Percentiles rank a stretch among this genome's conserved stretches.
These are phyloP conservation scores for Eragrostis tef DNA, from an alignment of 202 grass and related monocot genomes.

Conservation along the genomic window DNA sequence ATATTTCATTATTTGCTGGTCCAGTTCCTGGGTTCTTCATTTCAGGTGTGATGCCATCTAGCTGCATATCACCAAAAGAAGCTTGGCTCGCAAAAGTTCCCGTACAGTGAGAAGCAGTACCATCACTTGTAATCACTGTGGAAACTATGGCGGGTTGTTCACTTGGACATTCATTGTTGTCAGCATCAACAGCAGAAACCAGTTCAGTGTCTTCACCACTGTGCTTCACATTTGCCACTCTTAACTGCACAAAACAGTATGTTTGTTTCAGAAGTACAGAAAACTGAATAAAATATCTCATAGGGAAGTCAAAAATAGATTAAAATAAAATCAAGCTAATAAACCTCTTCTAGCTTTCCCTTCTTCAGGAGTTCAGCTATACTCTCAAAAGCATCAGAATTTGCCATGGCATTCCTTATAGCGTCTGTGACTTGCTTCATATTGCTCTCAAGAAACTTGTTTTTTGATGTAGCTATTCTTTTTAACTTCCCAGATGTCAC, in stretches of 20 bases:
- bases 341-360: constrained; percentile 63
- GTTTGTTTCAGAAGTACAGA: constrained; percentile 20
- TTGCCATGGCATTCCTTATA: constrained; percentile 67
- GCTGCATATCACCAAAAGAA: constrained; percentile 40
- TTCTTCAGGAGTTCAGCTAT: constrained; percentile 71
- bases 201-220: constrained; percentile 41
- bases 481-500: constrained; percentile 67
- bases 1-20: constrained; percentile 37
- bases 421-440: constrained; percentile 55
- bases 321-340: constrained; percentile 32
- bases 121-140: constrained; percentile 36
- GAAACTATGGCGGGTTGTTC: constrained; percentile 50
- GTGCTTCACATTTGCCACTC: constrained; percentile 34
- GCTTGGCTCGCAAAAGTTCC: constrained; percentile 31
- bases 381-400: constrained; percentile 73
- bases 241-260: constrained; percentile 56
- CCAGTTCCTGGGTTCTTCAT: constrained; percentile 32
- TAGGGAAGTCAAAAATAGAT: constrained; percentile 22
- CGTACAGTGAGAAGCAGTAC: constrained; percentile 36
- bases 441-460: constrained; percentile 65
- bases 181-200: constrained; percentile 46
- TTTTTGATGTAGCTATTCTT: constrained; percentile 64
- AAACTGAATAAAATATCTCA: constrained; percentile 20
- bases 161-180: constrained; percentile 31
- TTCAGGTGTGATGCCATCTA: constrained; percentile 39